phyloP scores from a whole-genome alignment of 140 eudicot species.

The Stevia rebaudiana region DNA sequence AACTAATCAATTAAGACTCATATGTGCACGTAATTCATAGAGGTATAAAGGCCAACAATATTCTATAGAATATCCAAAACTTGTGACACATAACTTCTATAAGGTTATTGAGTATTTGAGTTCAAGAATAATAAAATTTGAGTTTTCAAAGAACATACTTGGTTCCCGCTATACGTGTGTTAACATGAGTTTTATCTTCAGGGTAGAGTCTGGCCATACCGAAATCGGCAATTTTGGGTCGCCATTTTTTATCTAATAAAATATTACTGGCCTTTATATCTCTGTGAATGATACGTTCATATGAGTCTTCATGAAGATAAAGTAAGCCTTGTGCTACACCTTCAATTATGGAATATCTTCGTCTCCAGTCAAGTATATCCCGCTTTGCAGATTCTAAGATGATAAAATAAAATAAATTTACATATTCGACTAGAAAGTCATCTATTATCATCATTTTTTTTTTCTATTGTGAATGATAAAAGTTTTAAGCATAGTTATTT shows the following conservation, averaged over 20 bases:
- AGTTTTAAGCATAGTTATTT: neutral
- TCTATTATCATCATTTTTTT: neutral
- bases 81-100: neutral
- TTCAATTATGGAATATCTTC: slow-evolving; percentile 7
- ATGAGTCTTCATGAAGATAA: slow-evolving; percentile 5
- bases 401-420: neutral
- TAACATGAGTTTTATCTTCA: slow-evolving; percentile 14
- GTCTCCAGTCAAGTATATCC: slow-evolving; percentile 9
- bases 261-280: slow-evolving; percentile 11
- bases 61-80: neutral
- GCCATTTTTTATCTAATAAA: slow-evolving; percentile 1
- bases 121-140: neutral
- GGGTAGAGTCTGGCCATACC: slow-evolving; percentile 14
- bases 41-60: neutral
- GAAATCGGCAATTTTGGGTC: slow-evolving; percentile 10
- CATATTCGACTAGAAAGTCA: too few species aligned
- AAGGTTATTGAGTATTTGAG: neutral
- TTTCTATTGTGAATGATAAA: neutral
- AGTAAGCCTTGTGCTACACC: slow-evolving; percentile 15
- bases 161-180: slow-evolving; percentile 11
- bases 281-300: slow-evolving; percentile 12
- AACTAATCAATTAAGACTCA: neutral
- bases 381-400: slow-evolving; percentile 46
- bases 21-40: too few species aligned
- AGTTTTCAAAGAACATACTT: neutral